Conservation (phyloP, 768 basidiomycete genomes). For the Naganishia vishniacii region DNA sequence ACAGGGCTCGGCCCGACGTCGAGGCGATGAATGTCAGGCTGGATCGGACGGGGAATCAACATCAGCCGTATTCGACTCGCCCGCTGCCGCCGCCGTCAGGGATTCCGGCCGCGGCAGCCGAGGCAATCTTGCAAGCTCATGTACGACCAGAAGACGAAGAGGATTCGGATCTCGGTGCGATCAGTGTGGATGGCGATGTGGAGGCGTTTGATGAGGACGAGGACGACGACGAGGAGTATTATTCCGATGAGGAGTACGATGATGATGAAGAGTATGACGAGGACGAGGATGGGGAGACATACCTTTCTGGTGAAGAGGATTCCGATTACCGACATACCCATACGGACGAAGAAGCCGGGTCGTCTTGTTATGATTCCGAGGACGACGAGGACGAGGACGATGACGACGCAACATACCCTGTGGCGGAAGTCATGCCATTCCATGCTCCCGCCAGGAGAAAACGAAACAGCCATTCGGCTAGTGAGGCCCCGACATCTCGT, state of each 20-base stretch:
- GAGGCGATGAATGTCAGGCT: background rate
- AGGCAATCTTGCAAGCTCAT: slow-evolving; percentile 1
- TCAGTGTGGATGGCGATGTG: slow-evolving; percentile 3
- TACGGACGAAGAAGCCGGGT: background rate
- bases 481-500: background rate
- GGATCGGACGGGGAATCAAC: background rate
- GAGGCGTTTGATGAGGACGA: background rate
- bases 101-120: background rate
- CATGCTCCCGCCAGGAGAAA: background rate
- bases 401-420: slow-evolving; percentile 1
- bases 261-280: slow-evolving; percentile 9
- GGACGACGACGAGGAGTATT: slow-evolving; percentile 24
- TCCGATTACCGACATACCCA: background rate
- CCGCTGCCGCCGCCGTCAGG: no score
- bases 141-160: background rate
- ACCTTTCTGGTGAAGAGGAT: slow-evolving; percentile 7
- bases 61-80: background rate
- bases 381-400: slow-evolving; percentile 21
- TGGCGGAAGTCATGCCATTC: background rate
- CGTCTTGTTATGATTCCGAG: slow-evolving; percentile 19
- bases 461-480: background rate
- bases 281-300: slow-evolving; percentile 5
- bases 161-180: slow-evolving; percentile 8
- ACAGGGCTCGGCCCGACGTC: background rate
- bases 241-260: slow-evolving; percentile 13